Conservation (phyloP, 1,284 basidiomycete genomes). For the Gymnopus androsaceus region DNA sequence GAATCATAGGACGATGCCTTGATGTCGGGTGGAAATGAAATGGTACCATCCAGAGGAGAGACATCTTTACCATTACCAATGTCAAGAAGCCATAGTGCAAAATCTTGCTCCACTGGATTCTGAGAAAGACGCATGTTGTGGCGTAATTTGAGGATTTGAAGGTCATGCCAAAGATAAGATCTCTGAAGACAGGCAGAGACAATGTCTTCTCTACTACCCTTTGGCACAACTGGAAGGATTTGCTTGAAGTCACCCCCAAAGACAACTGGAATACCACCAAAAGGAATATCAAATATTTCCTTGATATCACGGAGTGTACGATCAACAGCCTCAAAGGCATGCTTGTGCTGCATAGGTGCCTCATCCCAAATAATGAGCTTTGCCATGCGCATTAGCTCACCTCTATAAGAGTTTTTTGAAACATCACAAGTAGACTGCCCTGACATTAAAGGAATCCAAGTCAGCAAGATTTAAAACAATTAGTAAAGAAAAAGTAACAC, state of each 20-base stretch:
- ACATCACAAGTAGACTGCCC: too few species aligned
- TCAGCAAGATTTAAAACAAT: too few species aligned
- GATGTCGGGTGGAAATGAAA: constrained; percentile 30
- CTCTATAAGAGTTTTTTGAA: too few species aligned
- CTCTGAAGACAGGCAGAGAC: constrained; percentile 33
- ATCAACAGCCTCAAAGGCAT: constrained; percentile 36
- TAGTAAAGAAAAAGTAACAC: too few species aligned
- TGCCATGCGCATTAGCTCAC: constrained; percentile 29
- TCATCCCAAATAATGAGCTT: constrained; percentile 44
- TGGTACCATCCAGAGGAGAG: constrained; percentile 20
- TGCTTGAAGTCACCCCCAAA: constrained; percentile 45
- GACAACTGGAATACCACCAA: constrained; percentile 41
- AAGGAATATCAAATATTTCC: constrained; percentile 26
- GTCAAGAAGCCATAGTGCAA: constrained; percentile 43
- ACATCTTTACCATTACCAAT: constrained; percentile 37
- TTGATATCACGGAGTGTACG: constrained; percentile 30
- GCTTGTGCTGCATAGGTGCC: constrained; percentile 34
- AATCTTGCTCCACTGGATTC: constrained; percentile 26
- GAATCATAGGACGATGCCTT: constrained; percentile 16
- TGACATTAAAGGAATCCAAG: too few species aligned
- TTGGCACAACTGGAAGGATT: constrained; percentile 31
- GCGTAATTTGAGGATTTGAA: constrained; percentile 31
- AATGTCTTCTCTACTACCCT: constrained; percentile 36
- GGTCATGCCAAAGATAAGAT: constrained; percentile 37
- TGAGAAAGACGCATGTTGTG: constrained; percentile 38